Evolutionary conservation across 768 basidiomycete genomes (phyloP).

Genomic region (Strobilomyces confusus): DNA sequence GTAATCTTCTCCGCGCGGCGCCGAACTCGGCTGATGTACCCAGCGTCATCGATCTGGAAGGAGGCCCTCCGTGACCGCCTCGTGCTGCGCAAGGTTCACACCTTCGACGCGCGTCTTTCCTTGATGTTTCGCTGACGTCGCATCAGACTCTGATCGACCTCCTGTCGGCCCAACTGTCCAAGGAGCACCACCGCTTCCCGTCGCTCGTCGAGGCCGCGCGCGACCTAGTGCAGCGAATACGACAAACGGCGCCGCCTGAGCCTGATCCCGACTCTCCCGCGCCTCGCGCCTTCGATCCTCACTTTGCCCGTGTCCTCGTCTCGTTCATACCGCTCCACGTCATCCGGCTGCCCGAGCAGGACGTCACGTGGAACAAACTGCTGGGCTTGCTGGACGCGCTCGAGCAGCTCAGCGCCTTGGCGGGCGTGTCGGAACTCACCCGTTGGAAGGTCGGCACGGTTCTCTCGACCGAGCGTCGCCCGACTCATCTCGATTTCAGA

Average conservation of each 20-base stretch:
- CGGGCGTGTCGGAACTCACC: constrained; percentile 40
- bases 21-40: constrained; percentile 8
- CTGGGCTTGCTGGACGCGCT: constrained; percentile 50
- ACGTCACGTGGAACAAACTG: constrained; percentile 50
- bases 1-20: constrained; percentile 22
- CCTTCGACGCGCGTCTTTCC: neutral
- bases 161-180: constrained; percentile 22
- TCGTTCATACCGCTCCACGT: constrained; percentile 68
- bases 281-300: constrained; percentile 58
- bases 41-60: constrained; percentile 48
- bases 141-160: constrained; percentile 26
- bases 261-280: constrained; percentile 45
- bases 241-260: constrained; percentile 31
- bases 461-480: neutral
- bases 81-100: constrained; percentile 52
- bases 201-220: constrained; percentile 20
- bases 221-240: constrained; percentile 12
- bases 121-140: constrained; percentile 2
- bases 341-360: constrained; percentile 45
- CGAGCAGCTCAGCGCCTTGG: constrained; percentile 48
- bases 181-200: constrained; percentile 22
- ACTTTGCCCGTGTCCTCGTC: constrained; percentile 60
- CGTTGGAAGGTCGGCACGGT: constrained; percentile 58
- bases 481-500: constrained; percentile 27
- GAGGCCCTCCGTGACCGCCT: constrained; percentile 51